Evolutionary conservation across 2,329 filamentous ascomycete genomes (phyloP).

Genomic region (Trichoderma afroharzianum): DNA sequence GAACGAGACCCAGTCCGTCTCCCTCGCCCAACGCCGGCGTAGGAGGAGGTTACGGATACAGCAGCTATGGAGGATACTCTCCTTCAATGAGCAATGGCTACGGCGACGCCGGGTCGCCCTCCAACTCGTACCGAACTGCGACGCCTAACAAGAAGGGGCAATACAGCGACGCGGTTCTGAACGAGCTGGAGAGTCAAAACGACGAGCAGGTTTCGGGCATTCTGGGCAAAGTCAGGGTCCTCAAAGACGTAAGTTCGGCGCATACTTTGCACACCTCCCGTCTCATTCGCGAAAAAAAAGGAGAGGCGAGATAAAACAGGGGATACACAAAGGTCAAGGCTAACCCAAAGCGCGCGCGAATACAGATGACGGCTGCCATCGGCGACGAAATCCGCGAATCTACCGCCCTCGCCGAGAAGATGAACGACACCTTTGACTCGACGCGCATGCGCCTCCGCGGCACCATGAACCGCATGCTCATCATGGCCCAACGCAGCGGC

Average conservation of each 20-base stretch:
- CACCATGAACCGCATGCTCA: conserved; percentile 95
- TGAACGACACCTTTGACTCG: conserved; percentile 91
- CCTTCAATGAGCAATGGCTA: conserved; percentile 34
- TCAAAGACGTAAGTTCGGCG: conserved; percentile 71
- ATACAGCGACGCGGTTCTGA: conserved; percentile 87
- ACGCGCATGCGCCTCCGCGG: conserved; percentile 76
- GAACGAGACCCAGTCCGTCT: conserved; percentile 39
- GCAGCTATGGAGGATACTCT: conserved; percentile 37
- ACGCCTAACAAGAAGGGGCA: conserved; percentile 79
- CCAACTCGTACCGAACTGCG: conserved; percentile 55
- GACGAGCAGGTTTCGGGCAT: conserved; percentile 88
- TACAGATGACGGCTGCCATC: conserved; percentile 85
- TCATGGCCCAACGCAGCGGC: conserved; percentile 94
- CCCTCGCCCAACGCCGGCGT: conserved; percentile 38
- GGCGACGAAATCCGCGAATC: conserved; percentile 93
- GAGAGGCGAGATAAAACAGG: background rate
- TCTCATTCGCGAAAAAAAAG: no score
- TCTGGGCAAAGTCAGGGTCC: conserved; percentile 78
- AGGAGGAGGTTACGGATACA: conserved; percentile 21
- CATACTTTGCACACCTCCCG: background rate
- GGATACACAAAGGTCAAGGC: background rate
- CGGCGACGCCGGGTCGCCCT: conserved; percentile 27
- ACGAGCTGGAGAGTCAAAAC: conserved; percentile 94
- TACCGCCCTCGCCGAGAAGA: conserved; percentile 82
- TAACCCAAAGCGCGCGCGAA: background rate